These are phyloP conservation scores for Xylariaceae sp. DNA, from an alignment of 2,329 filamentous ascomycete genomes.

Conservation along the genomic window DNA sequence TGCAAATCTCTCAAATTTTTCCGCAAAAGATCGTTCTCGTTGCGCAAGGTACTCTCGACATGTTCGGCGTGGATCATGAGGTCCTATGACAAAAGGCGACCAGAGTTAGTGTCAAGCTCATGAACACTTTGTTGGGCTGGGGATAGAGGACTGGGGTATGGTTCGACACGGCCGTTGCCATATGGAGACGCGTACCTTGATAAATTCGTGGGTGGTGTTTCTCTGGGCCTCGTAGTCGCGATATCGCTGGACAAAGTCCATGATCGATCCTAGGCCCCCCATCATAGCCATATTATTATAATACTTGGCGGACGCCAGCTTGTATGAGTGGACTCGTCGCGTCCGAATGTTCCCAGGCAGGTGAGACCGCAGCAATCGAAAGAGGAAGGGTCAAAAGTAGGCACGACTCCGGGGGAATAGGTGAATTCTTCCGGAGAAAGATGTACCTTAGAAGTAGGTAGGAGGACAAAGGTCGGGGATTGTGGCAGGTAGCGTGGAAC, in stretches of 20 bases:
- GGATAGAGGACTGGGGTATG: constrained; percentile 3
- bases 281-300: constrained; percentile 12
- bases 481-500: no score
- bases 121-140: neutral
- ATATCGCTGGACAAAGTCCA: constrained; percentile 46
- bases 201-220: constrained; percentile 38
- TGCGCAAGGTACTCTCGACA: constrained; percentile 37
- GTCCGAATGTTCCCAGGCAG: neutral
- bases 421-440: neutral
- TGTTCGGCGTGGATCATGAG: constrained; percentile 41
- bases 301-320: constrained; percentile 9
- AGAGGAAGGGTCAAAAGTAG: no score
- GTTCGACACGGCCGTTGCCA: neutral
- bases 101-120: constrained; percentile 4
- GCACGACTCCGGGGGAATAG: no score
- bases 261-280: constrained; percentile 31
- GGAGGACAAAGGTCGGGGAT: neutral
- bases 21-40: constrained; percentile 40
- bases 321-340: neutral
- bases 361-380: neutral
- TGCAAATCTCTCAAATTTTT: constrained; percentile 38
- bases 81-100: constrained; percentile 32
- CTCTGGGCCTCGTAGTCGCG: constrained; percentile 37
- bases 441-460: neutral
- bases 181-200: constrained; percentile 36